Evolutionary conservation across 176 grass and related monocot genomes (phyloP).

Genomic region (Carex scoparia): DNA sequence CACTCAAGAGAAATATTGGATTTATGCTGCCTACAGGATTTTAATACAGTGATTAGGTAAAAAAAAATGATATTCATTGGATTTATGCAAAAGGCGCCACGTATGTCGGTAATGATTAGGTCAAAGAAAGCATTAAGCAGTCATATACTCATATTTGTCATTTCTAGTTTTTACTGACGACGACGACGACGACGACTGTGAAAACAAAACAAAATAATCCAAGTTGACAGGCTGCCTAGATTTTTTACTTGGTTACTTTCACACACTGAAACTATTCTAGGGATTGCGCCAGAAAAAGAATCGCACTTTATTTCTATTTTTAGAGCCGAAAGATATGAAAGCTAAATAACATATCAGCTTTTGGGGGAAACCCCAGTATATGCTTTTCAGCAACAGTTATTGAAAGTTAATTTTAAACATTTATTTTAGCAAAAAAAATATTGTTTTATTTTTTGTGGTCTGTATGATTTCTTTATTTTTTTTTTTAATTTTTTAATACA

Average conservation of each 20-base stretch:
- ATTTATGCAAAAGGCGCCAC: neutral
- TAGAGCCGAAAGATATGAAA: neutral
- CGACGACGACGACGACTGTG: neutral
- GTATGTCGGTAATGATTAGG: neutral
- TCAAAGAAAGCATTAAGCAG: neutral
- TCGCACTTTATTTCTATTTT: neutral
- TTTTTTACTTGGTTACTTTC: neutral
- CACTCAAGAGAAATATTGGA: no score
- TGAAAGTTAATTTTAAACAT: no score
- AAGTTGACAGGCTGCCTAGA: neutral
- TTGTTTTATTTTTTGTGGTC: no score
- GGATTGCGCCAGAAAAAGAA: neutral
- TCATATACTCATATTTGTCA: neutral
- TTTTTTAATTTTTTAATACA: no score
- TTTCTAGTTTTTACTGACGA: neutral
- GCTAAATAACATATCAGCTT: neutral
- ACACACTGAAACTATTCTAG: neutral
- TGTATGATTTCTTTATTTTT: no score
- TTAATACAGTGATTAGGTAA: no score
- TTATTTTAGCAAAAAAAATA: no score
- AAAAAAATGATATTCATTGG: neutral
- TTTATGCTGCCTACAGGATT: no score
- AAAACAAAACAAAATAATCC: neutral
- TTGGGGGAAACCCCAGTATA: neutral
- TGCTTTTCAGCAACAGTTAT: no score